Percentiles rank a stretch among this genome's conserved stretches.
Conservation (phyloP, 441 rosid species). For the Gossypium gossypioides region DNA sequence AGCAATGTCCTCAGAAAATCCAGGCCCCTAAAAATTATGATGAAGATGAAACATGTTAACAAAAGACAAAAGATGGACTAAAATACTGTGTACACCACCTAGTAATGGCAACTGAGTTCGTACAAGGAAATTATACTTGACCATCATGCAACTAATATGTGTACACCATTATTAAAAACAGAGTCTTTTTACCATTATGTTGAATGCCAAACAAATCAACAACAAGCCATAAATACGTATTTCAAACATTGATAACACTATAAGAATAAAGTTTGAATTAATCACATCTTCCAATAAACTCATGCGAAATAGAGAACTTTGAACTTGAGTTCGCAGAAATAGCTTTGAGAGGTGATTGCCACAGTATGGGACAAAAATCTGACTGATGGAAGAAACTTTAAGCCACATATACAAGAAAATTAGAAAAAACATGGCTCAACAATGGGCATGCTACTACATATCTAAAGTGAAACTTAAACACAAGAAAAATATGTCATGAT, state of each 20-base stretch:
- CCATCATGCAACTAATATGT: neutral
- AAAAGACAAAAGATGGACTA: neutral
- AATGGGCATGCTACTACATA: neutral
- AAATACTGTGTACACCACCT: neutral
- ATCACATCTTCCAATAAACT: neutral
- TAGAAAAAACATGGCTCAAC: neutral
- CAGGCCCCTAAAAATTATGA: conserved; percentile 34
- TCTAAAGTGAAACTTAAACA: neutral
- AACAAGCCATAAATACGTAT: neutral
- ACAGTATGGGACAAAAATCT: neutral
- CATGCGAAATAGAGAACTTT: neutral
- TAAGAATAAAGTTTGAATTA: neutral
- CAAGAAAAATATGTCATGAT: neutral
- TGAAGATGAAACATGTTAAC: neutral
- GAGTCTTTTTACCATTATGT: neutral
- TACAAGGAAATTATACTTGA: neutral
- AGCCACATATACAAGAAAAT: neutral
- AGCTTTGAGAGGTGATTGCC: neutral
- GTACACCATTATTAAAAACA: neutral
- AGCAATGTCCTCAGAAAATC: conserved; percentile 43
- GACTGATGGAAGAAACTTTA: neutral
- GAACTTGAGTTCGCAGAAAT: neutral
- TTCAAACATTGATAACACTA: neutral
- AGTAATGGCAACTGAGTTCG: neutral
- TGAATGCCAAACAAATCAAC: neutral